Evolutionary conservation across 179 eudicot species (phyloP).

Genomic region (Camellia oleifera): DNA sequence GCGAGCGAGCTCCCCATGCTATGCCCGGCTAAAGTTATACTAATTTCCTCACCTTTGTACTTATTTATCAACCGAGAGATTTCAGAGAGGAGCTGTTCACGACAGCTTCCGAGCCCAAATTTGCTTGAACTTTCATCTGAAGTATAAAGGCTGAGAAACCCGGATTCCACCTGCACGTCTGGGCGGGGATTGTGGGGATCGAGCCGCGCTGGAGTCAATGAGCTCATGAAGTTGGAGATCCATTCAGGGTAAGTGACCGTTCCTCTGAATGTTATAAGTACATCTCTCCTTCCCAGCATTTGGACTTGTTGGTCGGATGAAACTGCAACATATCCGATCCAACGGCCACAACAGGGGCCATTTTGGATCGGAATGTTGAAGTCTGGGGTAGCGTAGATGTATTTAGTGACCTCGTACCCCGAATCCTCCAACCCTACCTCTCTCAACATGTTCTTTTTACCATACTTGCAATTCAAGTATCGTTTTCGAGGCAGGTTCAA

Average conservation of each 20-base stretch:
- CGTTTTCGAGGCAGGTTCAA: slow-evolving; percentile 30
- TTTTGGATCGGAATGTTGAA: slow-evolving; percentile 23
- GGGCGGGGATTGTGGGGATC: slow-evolving; percentile 36
- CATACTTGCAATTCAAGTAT: slow-evolving; percentile 42
- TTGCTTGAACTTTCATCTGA: slow-evolving; percentile 20
- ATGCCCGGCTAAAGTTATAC: slow-evolving; percentile 40
- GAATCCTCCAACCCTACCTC: slow-evolving; percentile 32
- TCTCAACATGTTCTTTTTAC: slow-evolving; percentile 24
- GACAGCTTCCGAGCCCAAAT: slow-evolving; percentile 35
- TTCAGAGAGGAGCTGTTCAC: slow-evolving; percentile 38
- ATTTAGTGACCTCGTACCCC: slow-evolving; percentile 37
- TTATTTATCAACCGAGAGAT: slow-evolving; percentile 28
- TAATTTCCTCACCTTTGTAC: slow-evolving; percentile 31
- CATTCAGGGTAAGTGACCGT: slow-evolving; percentile 37
- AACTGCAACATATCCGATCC: slow-evolving; percentile 38
- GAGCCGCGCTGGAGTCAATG: slow-evolving; percentile 35
- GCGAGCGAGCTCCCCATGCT: slow-evolving; percentile 50
- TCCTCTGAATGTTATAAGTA: slow-evolving; percentile 36
- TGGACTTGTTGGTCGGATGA: slow-evolving; percentile 22
- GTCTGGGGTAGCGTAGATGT: slow-evolving; percentile 40
- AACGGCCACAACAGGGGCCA: slow-evolving; percentile 20
- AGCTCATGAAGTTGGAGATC: slow-evolving; percentile 38
- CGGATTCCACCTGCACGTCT: slow-evolving; percentile 36
- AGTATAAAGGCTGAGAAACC: slow-evolving; percentile 37
- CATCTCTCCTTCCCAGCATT: slow-evolving; percentile 33